phyloP scores from a whole-genome alignment of 495 filamentous ascomycete species.

The Entonaema liquescens region DNA sequence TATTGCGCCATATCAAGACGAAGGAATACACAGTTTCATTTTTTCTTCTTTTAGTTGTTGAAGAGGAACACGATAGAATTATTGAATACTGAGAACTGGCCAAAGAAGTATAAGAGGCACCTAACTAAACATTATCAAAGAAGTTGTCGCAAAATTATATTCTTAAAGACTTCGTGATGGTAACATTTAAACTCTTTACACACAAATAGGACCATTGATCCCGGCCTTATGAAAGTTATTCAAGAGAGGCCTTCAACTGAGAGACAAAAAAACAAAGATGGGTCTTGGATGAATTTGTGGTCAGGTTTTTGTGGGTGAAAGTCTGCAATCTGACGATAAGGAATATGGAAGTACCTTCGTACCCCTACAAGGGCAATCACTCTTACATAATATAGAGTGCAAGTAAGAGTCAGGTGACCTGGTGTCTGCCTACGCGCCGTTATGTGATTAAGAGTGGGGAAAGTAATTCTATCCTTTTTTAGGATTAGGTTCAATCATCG shows the following conservation, averaged over 20 bases:
- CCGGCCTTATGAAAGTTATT: no score
- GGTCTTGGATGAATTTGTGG: no score
- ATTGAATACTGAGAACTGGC: background rate
- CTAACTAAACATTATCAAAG: background rate
- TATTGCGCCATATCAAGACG: background rate
- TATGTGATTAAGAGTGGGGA: constrained; percentile 23
- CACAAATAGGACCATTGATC: no score
- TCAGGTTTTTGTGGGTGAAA: no score
- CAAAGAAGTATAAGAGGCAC: background rate
- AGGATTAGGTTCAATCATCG: background rate
- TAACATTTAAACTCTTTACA: no score
- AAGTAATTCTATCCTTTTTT: background rate
- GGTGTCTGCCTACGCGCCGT: constrained; percentile 36
- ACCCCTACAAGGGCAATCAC: background rate
- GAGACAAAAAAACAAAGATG: no score
- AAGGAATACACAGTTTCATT: background rate
- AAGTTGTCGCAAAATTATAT: background rate
- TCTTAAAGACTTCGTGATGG: background rate
- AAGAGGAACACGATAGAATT: background rate
- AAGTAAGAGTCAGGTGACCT: constrained; percentile 42
- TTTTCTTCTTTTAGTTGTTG: background rate
- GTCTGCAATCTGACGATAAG: background rate
- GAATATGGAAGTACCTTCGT: no score
- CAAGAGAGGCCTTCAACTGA: no score
- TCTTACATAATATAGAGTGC: no score